Evolutionary conservation across 1,139 yeast species (phyloP), one percentile per base, ranked within the genome.

Genomic region (Suhomyces wounanorum): DNA sequence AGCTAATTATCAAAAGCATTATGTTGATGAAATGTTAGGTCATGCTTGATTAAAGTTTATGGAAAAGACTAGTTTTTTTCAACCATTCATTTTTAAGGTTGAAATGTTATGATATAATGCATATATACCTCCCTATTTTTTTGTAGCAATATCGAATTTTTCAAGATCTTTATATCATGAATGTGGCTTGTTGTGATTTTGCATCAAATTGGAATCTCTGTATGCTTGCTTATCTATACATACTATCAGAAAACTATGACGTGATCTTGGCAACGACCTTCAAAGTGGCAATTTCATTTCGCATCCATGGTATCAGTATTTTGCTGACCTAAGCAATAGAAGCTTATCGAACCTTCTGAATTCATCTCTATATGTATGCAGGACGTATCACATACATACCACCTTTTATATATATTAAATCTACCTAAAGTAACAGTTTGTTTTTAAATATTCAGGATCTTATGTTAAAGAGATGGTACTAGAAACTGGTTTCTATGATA

Each of bases 401-500:
- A 14, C 40, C 26, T 11, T 16, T n/a, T 14, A 40, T n/a, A 33
- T 33, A 33, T 16, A 26, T 40, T 28, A 40, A 25, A 16, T 23
- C 35, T 8, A 16, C 4, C 16, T 8, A 21, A 37, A 36, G 33
- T 10, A 13, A 8, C 8, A 17, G 13, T 28, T 36, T 8, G 26
- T 8, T 2, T 8, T 8, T 2, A 23, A 9, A 26, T 16, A 14
- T 11, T 25, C 21, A 16, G 14, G 28, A n/a, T 25, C 30, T 25
- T 26, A 23, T 28, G 30, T 44, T 39, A 10, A 42, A 23, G 45
- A 37, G 11, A 69, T 69, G 73, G 70, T 62, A 36, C 50, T 56
- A 43, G 75, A 72, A 49, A 69, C 78, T 3, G 62, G 64, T 38
- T 63, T 71, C 14, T 77, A 77, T 54, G 79, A 75, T 49, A 62